Base-by-base conservation (phyloP, 1,284 basidiomycete genomes). In the Ganoderma multipileum region DNA sequence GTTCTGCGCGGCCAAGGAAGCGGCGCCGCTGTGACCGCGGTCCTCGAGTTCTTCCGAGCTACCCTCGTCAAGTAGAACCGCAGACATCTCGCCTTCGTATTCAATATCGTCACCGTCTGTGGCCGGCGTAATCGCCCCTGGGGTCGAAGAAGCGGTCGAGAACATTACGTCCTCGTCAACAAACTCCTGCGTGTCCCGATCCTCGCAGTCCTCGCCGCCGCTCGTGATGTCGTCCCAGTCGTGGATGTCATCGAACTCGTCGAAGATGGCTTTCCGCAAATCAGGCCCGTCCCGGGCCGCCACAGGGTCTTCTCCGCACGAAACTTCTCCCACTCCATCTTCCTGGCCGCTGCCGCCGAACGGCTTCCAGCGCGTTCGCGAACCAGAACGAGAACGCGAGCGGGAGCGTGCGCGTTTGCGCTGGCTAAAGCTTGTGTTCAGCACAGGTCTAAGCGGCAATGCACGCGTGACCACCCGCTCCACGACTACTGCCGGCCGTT, bases 151-250 rank as follows among this genome's bases (percentile, higher is more conserved):
- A 52, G 75, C 73, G 66, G 78, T 65, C 73, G 73, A 64, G 75
- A 39, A 54, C 41, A 61, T 68, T 63, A 44, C 65, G 50, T 55
- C 65, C 44, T 39, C 50, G 18, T 74, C 62, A 76, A 76, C 28
- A 20, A 61, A 59, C 57, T 11, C 64, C 50, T 60, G 59, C 7
- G 11, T 55, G 61, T 83, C 81, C 36, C 38, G 38, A 33, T 68
- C 69, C 23, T 73, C 76, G 18, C 63, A 62, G 28, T 77, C 77
- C 68, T 88, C 87, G 59, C 85, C 83, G 60, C 88, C 86, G 70
- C 84, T 87, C n/a, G 80, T 78, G n/a, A 79, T 76, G 47, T 83
- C 82, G 68, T 85, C 79, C 76, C 76, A 79, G 62, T 79, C 58
- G n/a, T 60, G 58, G 16, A 60, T 60, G 38, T 60, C 58, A 26